A percentile compares a stretch with the other conserved stretches of the same genome.
These are phyloP conservation scores for Hydrangea macrophylla DNA, from an alignment of 148 eudicot genomes.

Conservation along the genomic window DNA sequence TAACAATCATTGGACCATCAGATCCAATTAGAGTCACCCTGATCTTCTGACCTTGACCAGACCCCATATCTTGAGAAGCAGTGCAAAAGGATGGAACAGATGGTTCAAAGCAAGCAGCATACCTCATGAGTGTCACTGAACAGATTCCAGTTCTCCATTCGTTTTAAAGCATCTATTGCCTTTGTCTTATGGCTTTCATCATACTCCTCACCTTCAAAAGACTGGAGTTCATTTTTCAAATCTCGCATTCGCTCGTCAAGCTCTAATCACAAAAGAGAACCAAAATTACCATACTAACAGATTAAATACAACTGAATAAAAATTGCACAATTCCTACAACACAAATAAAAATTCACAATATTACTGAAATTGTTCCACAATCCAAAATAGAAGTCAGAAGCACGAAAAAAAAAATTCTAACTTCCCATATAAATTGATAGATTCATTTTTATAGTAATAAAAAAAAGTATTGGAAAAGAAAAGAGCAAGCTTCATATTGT, in stretches of 20 bases:
- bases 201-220: conserved; percentile 71
- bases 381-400: no score
- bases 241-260: conserved; percentile 96
- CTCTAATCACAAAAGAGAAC: conserved; percentile 43
- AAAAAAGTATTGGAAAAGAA: no score
- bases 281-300: neutral
- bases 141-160: conserved; percentile 94
- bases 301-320: conserved; percentile 2
- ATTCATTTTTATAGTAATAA: no score
- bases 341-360: neutral
- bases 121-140: conserved; percentile 82
- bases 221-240: conserved; percentile 74
- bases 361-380: no score
- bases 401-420: no score
- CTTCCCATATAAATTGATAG: no score
- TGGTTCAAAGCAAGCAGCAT: conserved; percentile 7
- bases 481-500: no score
- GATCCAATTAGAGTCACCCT: neutral
- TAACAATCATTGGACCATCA: neutral
- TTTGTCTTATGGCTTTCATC: conserved; percentile 71
- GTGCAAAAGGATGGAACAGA: neutral
- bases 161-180: conserved; percentile 78
- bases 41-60: neutral
- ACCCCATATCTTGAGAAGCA: neutral
- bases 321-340: neutral